Evolutionary conservation across 2,329 filamentous ascomycete genomes (phyloP).

Genomic region (Blumeria hordei): DNA sequence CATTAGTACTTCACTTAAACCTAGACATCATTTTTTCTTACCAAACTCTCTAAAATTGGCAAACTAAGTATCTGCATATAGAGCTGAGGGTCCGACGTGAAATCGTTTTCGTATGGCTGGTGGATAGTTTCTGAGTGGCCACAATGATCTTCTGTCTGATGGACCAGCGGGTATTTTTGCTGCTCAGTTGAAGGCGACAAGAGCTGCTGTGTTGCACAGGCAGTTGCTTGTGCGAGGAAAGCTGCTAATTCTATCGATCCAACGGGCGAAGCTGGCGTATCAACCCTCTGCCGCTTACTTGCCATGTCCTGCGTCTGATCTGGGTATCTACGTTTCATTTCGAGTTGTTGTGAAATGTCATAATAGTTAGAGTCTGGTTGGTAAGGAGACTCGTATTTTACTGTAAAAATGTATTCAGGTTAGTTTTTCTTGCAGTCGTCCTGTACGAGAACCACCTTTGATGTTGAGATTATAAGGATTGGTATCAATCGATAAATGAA

Average conservation of each 20-base stretch:
- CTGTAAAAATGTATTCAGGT: background rate
- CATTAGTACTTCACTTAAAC: slow-evolving; percentile 1
- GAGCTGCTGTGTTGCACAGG: slow-evolving; percentile 4
- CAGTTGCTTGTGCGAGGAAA: slow-evolving; percentile 6
- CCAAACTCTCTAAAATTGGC: slow-evolving; percentile 34
- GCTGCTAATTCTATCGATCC: slow-evolving; percentile 4
- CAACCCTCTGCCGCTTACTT: background rate
- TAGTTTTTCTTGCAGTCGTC: too few species aligned
- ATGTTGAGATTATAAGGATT: too few species aligned
- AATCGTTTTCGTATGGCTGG: background rate
- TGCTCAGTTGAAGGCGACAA: background rate
- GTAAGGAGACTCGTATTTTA: slow-evolving; percentile 4
- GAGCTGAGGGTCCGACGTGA: slow-evolving; percentile 11
- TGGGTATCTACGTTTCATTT: slow-evolving; percentile 5
- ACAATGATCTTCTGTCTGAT: background rate
- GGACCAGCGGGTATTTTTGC: background rate
- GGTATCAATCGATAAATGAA: too few species aligned
- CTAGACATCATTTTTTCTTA: slow-evolving; percentile 15
- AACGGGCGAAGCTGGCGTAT: background rate
- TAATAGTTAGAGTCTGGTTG: slow-evolving; percentile 1
- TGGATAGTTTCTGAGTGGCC: background rate
- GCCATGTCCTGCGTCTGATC: slow-evolving; percentile 3
- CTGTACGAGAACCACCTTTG: too few species aligned
- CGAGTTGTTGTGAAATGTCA: background rate
- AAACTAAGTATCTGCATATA: slow-evolving; percentile 31